Percentiles rank a stretch among this genome's conserved stretches.
Conservation (phyloP, 768 basidiomycete genomes). For the Leccinum ochraceum region DNA sequence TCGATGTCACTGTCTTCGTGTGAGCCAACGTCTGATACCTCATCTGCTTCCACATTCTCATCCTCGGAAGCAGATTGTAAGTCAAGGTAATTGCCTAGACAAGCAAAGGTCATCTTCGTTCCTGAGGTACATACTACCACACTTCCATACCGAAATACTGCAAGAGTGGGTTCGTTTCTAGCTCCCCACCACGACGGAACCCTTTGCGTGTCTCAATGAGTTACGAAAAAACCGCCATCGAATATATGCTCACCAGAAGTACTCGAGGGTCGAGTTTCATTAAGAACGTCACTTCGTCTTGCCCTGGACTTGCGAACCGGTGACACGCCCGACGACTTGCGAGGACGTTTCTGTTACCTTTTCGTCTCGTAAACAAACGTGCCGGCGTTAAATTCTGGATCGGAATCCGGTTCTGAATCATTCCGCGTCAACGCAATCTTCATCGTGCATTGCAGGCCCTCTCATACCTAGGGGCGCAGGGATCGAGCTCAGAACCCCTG, state of each 20-base stretch:
- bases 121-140: not conserved
- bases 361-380: constrained; percentile 32
- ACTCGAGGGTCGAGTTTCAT: constrained; percentile 5
- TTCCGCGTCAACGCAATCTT: not conserved
- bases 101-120: not conserved
- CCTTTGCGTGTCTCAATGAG: not conserved
- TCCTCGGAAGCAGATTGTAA: constrained; percentile 55
- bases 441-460: not conserved
- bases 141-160: constrained; percentile 48
- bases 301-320: constrained; percentile 18
- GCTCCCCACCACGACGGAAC: constrained; percentile 1
- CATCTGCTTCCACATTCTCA: constrained; percentile 23
- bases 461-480: constrained; percentile 38
- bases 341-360: constrained; percentile 20
- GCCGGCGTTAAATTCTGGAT: constrained; percentile 36
- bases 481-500: constrained; percentile 32
- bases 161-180: constrained; percentile 43
- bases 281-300: constrained; percentile 14
- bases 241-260: constrained; percentile 13
- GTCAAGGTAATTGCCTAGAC: constrained; percentile 42
- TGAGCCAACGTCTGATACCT: constrained; percentile 18
- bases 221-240: not conserved
- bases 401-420: constrained; percentile 32
- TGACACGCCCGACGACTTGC: constrained; percentile 17
- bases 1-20: constrained; percentile 29